Evolutionary conservation across 2,329 filamentous ascomycete genomes (phyloP).

Genomic region (Tolypocladium inflatum): DNA sequence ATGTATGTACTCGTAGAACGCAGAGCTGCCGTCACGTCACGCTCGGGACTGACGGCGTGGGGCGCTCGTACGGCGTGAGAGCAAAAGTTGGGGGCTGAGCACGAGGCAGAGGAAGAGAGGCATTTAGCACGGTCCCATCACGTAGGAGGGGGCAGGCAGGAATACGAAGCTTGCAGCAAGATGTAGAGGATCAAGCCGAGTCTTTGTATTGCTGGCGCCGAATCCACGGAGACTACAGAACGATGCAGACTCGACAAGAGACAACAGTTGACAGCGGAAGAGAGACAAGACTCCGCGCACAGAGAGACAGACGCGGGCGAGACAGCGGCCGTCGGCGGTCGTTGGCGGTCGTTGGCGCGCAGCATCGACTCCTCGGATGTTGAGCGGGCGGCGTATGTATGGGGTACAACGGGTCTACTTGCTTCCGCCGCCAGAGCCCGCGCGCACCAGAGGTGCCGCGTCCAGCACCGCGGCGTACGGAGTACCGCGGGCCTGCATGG

Average conservation of each 20-base stretch:
- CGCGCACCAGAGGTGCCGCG: neutral
- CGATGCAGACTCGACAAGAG: neutral
- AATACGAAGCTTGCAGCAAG: neutral
- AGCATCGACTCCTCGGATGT: neutral
- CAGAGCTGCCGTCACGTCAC: neutral
- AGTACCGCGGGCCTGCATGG: slow-evolving; percentile 1
- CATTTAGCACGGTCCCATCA: neutral
- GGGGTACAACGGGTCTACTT: neutral
- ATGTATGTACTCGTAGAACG: neutral
- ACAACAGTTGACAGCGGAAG: neutral
- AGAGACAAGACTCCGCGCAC: neutral
- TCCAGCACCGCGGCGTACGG: neutral
- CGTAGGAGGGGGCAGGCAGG: neutral
- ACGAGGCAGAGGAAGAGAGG: neutral
- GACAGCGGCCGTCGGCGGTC: neutral
- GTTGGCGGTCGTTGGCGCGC: neutral
- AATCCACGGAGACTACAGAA: neutral
- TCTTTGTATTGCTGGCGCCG: neutral
- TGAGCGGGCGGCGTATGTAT: neutral
- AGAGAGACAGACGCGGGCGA: neutral
- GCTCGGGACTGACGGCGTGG: neutral
- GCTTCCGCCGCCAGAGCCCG: neutral
- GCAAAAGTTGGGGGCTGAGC: neutral
- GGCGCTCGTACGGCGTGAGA: neutral
- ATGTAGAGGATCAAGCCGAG: neutral